Conservation (phyloP, 306 rosid genomes). For the Vigna radiata region DNA sequence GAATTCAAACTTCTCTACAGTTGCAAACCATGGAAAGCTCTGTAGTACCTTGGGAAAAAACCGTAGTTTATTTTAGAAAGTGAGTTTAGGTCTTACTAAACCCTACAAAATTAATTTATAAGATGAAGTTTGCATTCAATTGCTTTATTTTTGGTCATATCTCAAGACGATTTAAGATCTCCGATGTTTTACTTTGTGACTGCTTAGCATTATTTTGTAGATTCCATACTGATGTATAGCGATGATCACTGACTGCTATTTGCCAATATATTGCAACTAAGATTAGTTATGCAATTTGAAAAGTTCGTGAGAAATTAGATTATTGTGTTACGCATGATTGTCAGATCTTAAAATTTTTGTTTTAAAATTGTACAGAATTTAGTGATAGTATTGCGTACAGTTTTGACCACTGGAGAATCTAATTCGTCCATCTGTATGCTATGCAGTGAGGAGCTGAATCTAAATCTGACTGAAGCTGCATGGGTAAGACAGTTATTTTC, state of each 20-base stretch:
- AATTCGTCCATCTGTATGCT: conserved; percentile 41
- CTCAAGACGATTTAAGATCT: too few relatives aligned
- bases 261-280: conserved; percentile 10
- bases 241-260: conserved; percentile 22
- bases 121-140: too few relatives aligned
- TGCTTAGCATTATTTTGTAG: conserved; percentile 23
- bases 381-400: conserved; percentile 19
- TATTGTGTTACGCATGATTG: neutral
- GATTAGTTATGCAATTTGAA: conserved; percentile 21
- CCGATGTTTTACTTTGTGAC: neutral
- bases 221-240: neutral
- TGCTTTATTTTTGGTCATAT: too few relatives aligned
- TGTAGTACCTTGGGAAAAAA: conserved; percentile 13
- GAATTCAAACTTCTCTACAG: conserved; percentile 23
- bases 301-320: conserved; percentile 11
- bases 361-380: conserved; percentile 25
- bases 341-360: neutral
- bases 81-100: too few relatives aligned
- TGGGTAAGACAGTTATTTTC: conserved; percentile 69
- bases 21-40: conserved; percentile 16
- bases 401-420: conserved; percentile 42
- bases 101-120: too few relatives aligned
- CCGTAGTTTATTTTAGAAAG: too few relatives aligned
- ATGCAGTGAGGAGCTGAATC: conserved; percentile 92
- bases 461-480: conserved; percentile 92